Evolutionary conservation across 192 early-diverging fungal species (phyloP).

Genomic region (Coemansia sp.): DNA sequence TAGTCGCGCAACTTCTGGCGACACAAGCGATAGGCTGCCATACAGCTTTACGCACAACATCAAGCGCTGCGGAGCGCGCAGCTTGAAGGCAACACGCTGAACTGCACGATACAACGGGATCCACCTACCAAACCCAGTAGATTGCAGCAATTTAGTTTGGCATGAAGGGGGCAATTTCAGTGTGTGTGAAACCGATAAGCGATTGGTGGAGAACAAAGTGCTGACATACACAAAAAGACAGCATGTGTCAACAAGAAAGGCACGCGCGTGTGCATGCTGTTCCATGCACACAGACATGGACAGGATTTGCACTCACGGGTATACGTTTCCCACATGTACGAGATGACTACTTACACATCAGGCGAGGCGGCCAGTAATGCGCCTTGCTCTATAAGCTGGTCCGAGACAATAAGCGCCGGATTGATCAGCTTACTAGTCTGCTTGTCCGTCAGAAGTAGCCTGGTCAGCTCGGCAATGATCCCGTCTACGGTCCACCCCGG

Average conservation of each 20-base stretch:
- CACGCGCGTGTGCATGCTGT: neutral
- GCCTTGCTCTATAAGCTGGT: constrained; percentile 53
- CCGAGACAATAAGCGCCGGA: constrained; percentile 50
- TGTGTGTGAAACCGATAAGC: neutral
- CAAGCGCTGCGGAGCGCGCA: constrained; percentile 43
- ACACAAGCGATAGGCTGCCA: constrained; percentile 43
- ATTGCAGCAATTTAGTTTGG: neutral
- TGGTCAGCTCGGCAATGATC: constrained; percentile 43
- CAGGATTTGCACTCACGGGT: neutral
- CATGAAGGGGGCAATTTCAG: neutral
- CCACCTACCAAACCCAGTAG: constrained; percentile 27
- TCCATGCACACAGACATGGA: constrained; percentile 8
- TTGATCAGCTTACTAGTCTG: constrained; percentile 53
- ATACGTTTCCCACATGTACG: neutral
- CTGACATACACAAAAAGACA: neutral
- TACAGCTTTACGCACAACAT: constrained; percentile 54
- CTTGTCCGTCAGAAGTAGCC: constrained; percentile 49
- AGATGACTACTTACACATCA: constrained; percentile 24
- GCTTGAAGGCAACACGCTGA: constrained; percentile 44
- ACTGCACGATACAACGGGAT: constrained; percentile 40
- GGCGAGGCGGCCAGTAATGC: constrained; percentile 34
- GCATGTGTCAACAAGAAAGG: neutral
- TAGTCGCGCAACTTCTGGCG: constrained; percentile 24
- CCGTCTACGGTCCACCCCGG: constrained; percentile 39
- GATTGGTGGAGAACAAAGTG: neutral